Conservation (phyloP, 1,284 basidiomycete genomes). For the Pseudozyma sp. region DNA sequence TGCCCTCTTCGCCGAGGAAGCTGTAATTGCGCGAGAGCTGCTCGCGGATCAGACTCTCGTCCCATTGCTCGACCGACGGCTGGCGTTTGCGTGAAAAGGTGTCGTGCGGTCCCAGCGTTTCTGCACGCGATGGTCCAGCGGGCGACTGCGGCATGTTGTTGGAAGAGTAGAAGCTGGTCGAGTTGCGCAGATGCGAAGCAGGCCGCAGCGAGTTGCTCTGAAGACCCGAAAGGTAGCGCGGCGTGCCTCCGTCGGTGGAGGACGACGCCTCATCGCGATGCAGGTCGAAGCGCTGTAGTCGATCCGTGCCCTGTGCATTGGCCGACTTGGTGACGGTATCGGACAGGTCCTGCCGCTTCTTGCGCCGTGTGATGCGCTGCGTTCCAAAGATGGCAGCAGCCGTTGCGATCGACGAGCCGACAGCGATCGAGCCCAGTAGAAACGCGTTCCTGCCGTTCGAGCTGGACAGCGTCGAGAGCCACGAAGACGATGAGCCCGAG, state of each 20-base stretch:
- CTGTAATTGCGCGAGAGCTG: slow-evolving; percentile 93
- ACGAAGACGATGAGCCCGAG: slow-evolving; percentile 30
- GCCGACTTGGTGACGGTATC: slow-evolving; percentile 45
- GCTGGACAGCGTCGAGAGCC: slow-evolving; percentile 32
- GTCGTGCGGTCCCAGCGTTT: slow-evolving; percentile 13
- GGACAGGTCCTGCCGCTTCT: slow-evolving; percentile 49
- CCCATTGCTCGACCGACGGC: slow-evolving; percentile 47
- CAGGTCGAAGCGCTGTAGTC: slow-evolving; percentile 39
- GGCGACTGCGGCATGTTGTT: slow-evolving; percentile 23
- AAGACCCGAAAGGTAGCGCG: slow-evolving; percentile 51
- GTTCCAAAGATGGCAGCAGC: slow-evolving; percentile 50
- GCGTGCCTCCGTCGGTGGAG: slow-evolving; percentile 51
- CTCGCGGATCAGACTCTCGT: slow-evolving; percentile 69
- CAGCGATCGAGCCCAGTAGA: slow-evolving; percentile 52
- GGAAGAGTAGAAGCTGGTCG: slow-evolving; percentile 36
- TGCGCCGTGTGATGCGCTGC: slow-evolving; percentile 44
- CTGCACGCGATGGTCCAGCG: slow-evolving; percentile 30
- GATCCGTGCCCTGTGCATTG: slow-evolving; percentile 27
- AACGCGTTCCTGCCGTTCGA: slow-evolving; percentile 35
- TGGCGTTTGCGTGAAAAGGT: slow-evolving; percentile 30
- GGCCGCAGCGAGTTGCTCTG: slow-evolving; percentile 33
- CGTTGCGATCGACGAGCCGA: slow-evolving; percentile 58
- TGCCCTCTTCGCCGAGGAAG: slow-evolving; percentile 91
- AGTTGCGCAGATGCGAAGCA: slow-evolving; percentile 36
- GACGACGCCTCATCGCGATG: slow-evolving; percentile 36